Percentiles rank a stretch among this genome's conserved stretches.
Conservation (phyloP, 2,329 filamentous ascomycete species). For the Ilyonectria mors-panacis region DNA sequence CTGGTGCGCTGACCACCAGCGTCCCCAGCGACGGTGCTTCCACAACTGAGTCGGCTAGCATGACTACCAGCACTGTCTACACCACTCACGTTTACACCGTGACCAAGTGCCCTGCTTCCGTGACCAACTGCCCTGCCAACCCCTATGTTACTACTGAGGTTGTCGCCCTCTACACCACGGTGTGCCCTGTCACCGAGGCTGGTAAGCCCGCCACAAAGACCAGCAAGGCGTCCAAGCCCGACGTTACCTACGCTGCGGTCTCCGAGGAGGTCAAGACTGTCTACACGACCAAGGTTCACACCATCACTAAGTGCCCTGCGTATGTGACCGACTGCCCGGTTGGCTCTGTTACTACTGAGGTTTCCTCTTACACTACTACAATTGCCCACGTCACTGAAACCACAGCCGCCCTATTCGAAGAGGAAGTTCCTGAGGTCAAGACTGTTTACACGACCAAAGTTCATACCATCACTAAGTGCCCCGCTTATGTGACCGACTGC, state of each 20-base stretch:
- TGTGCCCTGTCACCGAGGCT: constrained; percentile 55
- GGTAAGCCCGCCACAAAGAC: constrained; percentile 32
- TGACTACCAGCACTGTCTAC: constrained; percentile 56
- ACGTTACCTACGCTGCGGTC: constrained; percentile 32
- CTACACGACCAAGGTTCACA: constrained; percentile 68
- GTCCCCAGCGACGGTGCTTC: not conserved
- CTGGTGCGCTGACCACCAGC: not conserved
- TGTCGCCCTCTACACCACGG: constrained; percentile 61
- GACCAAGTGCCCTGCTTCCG: constrained; percentile 66
- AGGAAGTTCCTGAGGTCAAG: constrained; percentile 33
- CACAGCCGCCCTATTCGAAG: not conserved
- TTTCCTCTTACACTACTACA: constrained; percentile 43
- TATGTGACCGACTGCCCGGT: constrained; percentile 65
- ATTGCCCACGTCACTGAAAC: constrained; percentile 5
- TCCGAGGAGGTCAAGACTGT: constrained; percentile 56
- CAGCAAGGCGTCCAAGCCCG: constrained; percentile 23
- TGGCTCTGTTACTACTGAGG: constrained; percentile 52
- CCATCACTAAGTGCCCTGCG: constrained; percentile 68
- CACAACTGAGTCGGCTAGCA: constrained; percentile 25
- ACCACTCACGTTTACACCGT: constrained; percentile 65
- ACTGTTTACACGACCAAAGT: constrained; percentile 64
- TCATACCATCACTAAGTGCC: constrained; percentile 70
- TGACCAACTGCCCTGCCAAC: constrained; percentile 56
- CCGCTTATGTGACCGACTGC: constrained; percentile 66
- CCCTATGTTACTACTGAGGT: constrained; percentile 57